Base-by-base conservation (phyloP, 2,329 filamentous ascomycete species). In the Trichophyton verrucosum region DNA sequence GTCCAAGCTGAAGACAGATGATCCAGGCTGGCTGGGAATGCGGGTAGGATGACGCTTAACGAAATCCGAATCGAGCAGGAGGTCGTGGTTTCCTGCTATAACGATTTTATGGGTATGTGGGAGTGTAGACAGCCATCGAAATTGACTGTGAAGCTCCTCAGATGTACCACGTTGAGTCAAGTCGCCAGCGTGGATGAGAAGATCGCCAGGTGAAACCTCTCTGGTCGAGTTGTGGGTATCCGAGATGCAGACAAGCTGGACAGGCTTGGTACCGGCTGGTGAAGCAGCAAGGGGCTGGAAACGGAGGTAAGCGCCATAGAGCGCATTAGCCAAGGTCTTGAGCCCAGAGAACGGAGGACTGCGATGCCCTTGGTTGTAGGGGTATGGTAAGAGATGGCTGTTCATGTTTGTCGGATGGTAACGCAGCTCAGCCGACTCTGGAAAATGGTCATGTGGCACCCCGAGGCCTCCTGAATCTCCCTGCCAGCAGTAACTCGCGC, bases 161-260 rank as follows among this genome's bases (percentile, higher is more conserved):
- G 73, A 68, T 0, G 75, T 73, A 13, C 76, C 77, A n/a, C 69
- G 68, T 58, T 76, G 68, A 0, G 76, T 78, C 15, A 81, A 70
- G 62, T 81, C 77, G n/a, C 78, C 78, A 0, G 77, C 76, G 62
- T 80, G 77, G 57, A 80, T 70, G 11, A 80, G 71, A 1, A 80
- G 66, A 62, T 81, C 77, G 1, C 75, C 77, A 1, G 63, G 40
- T 0, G 76, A 76, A 9, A 80, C 61, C 1, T 60, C 57, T 3
- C 71, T 73, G 7, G 70, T 68, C 13, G 63, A 65, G 62, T 74
- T 75, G 67, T 79, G 76, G 9, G 76, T 79, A 63, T 79, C 76
- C 5, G 77, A 79, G 40, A 79, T 69, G 60, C 64, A 65, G 20
- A 66, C 60, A 36, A 66, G 40, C 30, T 30, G 60, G 58, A 46